Conservation (phyloP, 352 stramenopile genomes). For the Phytophthora megakarya region DNA sequence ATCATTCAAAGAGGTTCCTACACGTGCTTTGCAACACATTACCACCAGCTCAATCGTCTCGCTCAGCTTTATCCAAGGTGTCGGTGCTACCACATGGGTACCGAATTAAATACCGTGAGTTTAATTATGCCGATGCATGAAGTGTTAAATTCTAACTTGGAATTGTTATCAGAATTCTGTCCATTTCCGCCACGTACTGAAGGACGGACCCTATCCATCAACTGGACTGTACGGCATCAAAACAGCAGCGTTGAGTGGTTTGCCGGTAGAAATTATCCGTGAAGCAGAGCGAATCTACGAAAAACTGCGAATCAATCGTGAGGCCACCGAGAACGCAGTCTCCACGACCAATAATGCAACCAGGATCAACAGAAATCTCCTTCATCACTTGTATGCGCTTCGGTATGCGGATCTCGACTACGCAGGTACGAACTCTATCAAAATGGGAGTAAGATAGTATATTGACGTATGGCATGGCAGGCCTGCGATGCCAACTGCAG, state of each 20-base stretch:
- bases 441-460: too few species aligned
- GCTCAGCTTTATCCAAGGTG: slow-evolving; percentile 66
- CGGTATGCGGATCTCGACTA: slow-evolving; percentile 62
- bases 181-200: slow-evolving; percentile 67
- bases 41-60: slow-evolving; percentile 76
- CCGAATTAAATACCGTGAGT: slow-evolving; percentile 49
- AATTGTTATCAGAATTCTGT: slow-evolving; percentile 46
- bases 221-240: slow-evolving; percentile 85
- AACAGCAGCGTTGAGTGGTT: slow-evolving; percentile 71
- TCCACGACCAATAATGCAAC: slow-evolving; percentile 13
- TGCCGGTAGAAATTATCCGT: slow-evolving; percentile 65
- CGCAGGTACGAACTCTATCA: slow-evolving; percentile 42
- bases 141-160: background rate
- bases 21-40: slow-evolving; percentile 93
- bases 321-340: slow-evolving; percentile 22
- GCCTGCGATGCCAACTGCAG: slow-evolving; percentile 66
- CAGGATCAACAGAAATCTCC: slow-evolving; percentile 53
- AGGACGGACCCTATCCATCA: slow-evolving; percentile 63
- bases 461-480: too few species aligned
- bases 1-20: slow-evolving; percentile 72
- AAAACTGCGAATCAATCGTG: slow-evolving; percentile 28
- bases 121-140: background rate
- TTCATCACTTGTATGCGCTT: slow-evolving; percentile 81
- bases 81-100: slow-evolving; percentile 74
- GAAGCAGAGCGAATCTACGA: slow-evolving; percentile 59